These are phyloP conservation scores for Lactuca sativa DNA, from an alignment of 129 eudicot species.

Conservation along the genomic window DNA sequence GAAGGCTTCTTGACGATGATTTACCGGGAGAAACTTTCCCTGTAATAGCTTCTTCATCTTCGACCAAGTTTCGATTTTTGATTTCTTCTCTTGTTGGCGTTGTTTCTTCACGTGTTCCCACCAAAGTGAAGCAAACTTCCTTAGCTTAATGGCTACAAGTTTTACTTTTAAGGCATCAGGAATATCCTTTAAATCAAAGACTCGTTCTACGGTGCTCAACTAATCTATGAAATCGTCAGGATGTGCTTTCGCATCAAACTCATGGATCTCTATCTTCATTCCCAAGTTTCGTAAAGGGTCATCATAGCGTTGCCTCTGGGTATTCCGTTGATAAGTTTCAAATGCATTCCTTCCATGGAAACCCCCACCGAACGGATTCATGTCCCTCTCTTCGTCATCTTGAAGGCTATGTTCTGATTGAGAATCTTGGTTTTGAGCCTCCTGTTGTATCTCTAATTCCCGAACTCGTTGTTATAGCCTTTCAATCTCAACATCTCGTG, in stretches of 20 bases:
- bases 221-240: too few relatives aligned
- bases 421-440: too few relatives aligned
- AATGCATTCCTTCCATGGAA: neutral
- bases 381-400: neutral
- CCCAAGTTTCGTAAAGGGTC: too few relatives aligned
- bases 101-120: neutral
- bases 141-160: neutral
- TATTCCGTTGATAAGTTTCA: neutral
- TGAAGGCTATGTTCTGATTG: neutral
- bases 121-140: neutral
- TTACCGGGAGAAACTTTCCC: neutral
- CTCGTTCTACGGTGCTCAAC: too few relatives aligned
- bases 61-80: neutral
- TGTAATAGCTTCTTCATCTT: slow-evolving; percentile 1
- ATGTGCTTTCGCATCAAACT: too few relatives aligned
- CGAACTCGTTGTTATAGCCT: too few relatives aligned
- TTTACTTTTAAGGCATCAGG: neutral
- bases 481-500: too few relatives aligned
- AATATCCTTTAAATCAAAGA: neutral
- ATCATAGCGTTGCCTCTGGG: neutral
- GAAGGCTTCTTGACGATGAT: too few relatives aligned
- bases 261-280: too few relatives aligned
- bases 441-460: too few relatives aligned
- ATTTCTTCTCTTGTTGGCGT: neutral
- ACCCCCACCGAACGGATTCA: neutral